Conservation (phyloP, 768 basidiomycete genomes). For the Tylopilus sp. region DNA sequence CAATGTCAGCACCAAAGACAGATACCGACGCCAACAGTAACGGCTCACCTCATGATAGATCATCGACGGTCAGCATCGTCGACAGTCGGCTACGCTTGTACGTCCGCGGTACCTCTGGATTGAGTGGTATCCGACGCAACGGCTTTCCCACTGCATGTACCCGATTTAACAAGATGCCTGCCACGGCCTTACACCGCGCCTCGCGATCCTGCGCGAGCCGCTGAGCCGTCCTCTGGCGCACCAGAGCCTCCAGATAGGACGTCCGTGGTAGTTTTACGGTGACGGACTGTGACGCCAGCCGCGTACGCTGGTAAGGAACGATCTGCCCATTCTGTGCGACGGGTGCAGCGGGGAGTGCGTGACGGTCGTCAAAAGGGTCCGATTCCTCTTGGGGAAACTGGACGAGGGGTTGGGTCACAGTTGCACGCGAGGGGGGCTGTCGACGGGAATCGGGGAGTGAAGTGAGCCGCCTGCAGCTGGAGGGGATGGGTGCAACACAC, state of each 20-base stretch:
- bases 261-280: conserved; percentile 25
- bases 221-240: conserved; percentile 32
- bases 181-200: conserved; percentile 49
- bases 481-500: conserved; percentile 21
- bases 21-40: background rate
- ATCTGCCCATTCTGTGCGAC: conserved; percentile 8
- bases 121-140: conserved; percentile 39
- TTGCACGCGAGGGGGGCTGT: conserved; percentile 11
- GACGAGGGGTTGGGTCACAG: conserved; percentile 12
- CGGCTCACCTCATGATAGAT: conserved; percentile 21
- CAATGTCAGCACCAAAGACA: background rate
- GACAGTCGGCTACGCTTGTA: conserved; percentile 56
- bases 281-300: conserved; percentile 26
- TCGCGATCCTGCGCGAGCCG: conserved; percentile 35
- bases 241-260: conserved; percentile 20
- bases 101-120: conserved; percentile 30
- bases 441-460: conserved; percentile 13
- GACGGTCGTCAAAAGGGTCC: conserved; percentile 27
- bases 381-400: conserved; percentile 17
- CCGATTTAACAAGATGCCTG: conserved; percentile 54
- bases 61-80: conserved; percentile 46
- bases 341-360: conserved; percentile 12
- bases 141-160: conserved; percentile 52
- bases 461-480: conserved; percentile 30
- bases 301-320: conserved; percentile 25